Evolutionary conservation across 139 green algal species (phyloP).

Genomic region (Closterium sp.): DNA sequence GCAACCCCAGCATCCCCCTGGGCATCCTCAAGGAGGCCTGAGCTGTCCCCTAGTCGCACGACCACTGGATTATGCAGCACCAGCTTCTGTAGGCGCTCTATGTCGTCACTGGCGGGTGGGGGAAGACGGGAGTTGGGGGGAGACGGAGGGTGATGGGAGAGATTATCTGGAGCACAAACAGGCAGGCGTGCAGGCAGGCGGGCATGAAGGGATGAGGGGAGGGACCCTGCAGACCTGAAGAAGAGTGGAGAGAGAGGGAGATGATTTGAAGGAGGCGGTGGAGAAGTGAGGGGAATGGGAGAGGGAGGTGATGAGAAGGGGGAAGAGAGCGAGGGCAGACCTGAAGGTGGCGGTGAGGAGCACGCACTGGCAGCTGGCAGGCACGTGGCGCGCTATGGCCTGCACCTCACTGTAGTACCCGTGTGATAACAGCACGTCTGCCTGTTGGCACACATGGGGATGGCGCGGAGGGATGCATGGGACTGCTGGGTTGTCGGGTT

Average conservation of each 20-base stretch:
- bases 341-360: constrained; percentile 87
- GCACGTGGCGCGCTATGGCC: constrained; percentile 63
- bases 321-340: background rate
- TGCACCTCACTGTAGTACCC: constrained; percentile 85
- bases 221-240: too few species aligned
- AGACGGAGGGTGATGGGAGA: background rate
- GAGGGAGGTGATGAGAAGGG: background rate
- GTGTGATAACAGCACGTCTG: constrained; percentile 89
- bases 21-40: background rate
- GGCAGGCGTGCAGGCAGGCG: background rate
- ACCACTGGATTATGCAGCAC: constrained; percentile 86
- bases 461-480: too few species aligned
- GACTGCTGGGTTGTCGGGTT: too few species aligned
- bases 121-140: too few species aligned
- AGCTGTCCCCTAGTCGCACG: constrained; percentile 66
- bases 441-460: background rate
- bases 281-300: background rate
- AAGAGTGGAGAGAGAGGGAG: too few species aligned
- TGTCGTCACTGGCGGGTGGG: constrained; percentile 13
- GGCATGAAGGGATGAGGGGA: background rate
- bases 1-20: background rate
- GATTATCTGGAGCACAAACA: background rate
- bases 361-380: constrained; percentile 82
- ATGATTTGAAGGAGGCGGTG: background rate
- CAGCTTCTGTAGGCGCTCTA: constrained; percentile 63